phyloP scores from a whole-genome alignment of 805 yeast species.

The Clavispora asparagi region DNA sequence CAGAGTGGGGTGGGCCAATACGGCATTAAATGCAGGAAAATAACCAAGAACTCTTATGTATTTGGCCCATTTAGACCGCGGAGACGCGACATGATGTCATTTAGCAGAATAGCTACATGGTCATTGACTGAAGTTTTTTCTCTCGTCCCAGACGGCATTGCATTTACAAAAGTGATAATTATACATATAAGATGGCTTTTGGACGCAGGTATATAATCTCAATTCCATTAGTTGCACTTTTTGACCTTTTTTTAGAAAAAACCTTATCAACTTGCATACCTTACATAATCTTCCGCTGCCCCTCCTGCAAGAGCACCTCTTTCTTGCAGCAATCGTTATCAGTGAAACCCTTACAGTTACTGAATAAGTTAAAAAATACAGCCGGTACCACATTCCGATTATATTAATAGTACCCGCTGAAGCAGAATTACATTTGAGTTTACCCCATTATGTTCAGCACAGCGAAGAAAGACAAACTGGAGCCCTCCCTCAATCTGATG shows the following conservation, averaged over 20 bases:
- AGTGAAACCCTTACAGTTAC: no score
- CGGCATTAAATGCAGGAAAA: background rate
- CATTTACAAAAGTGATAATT: background rate
- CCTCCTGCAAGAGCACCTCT: background rate
- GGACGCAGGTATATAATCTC: background rate
- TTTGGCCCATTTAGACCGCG: background rate
- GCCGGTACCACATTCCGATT: no score
- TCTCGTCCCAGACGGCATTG: background rate
- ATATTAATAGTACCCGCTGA: no score
- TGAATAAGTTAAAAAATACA: no score
- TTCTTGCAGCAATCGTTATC: no score
- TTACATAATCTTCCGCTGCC: background rate
- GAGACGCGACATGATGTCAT: background rate
- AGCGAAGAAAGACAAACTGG: conserved; percentile 5
- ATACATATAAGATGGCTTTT: background rate
- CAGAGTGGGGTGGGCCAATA: background rate
- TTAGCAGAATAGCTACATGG: background rate
- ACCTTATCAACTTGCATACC: background rate
- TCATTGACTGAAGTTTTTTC: background rate
- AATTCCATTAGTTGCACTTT: background rate
- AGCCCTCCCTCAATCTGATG: conserved; percentile 1
- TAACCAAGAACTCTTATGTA: no score
- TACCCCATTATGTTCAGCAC: background rate
- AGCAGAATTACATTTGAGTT: no score
- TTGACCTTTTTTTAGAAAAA: background rate